These are phyloP conservation scores for Metschnikowia proteae DNA, from an alignment of 805 yeast genomes.

Conservation along the genomic window DNA sequence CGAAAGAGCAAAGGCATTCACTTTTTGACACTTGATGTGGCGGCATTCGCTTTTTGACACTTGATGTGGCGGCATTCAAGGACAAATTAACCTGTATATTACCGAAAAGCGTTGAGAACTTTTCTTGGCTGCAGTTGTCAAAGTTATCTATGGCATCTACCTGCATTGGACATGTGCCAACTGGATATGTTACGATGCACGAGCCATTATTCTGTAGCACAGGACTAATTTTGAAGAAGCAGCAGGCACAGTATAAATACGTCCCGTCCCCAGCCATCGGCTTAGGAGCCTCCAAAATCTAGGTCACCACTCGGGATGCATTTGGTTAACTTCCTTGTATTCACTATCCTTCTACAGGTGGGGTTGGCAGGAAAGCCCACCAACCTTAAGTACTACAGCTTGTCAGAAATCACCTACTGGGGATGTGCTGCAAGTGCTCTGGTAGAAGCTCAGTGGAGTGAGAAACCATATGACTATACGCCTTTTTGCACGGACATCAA, in stretches of 20 bases:
- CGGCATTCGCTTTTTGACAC: neutral
- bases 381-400: constrained; percentile 7
- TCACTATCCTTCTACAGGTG: constrained; percentile 3
- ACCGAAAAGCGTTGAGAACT: neutral
- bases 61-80: neutral
- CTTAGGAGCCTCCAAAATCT: neutral
- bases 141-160: constrained; percentile 10
- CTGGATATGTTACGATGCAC: constrained; percentile 2
- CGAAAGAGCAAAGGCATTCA: neutral
- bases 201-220: neutral
- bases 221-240: neutral
- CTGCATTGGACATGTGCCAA: neutral
- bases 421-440: constrained; percentile 11
- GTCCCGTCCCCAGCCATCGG: neutral
- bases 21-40: neutral
- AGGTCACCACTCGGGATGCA: neutral
- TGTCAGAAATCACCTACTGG: constrained; percentile 9
- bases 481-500: constrained; percentile 11
- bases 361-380: constrained; percentile 12
- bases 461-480: constrained; percentile 6
- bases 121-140: constrained; percentile 3
- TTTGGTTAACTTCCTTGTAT: neutral
- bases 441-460: constrained; percentile 6
- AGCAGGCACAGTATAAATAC: neutral
- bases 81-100: neutral